Evolutionary conservation across 176 grass and related monocot species (phyloP).

Genomic region (Eremochloa ophiuroides): DNA sequence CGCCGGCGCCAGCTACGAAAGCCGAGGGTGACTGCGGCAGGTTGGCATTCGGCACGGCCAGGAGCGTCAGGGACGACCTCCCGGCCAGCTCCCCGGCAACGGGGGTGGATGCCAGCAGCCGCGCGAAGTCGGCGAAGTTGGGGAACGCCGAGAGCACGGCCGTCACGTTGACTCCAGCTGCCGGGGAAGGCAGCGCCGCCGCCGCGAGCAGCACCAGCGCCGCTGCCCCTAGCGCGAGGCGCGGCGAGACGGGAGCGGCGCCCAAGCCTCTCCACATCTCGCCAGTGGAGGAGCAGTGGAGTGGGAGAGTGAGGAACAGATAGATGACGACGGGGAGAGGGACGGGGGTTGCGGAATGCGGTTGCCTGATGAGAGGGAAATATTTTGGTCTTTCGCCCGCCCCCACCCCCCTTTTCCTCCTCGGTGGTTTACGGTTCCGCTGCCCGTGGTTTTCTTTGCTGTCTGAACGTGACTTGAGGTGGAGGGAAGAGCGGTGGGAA

Average conservation of each 20-base stretch:
- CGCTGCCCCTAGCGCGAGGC: constrained; percentile 14
- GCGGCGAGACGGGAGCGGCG: constrained; percentile 18
- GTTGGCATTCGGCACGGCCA: constrained; percentile 71
- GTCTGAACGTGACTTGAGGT: neutral
- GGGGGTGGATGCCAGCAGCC: constrained; percentile 55
- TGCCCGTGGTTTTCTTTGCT: neutral
- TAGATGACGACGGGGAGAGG: constrained; percentile 1
- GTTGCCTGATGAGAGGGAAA: neutral
- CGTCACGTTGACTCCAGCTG: constrained; percentile 58
- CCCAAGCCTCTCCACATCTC: constrained; percentile 34
- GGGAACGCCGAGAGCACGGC: constrained; percentile 62
- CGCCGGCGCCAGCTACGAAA: constrained; percentile 58
- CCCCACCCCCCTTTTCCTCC: neutral
- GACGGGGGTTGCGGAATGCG: neutral
- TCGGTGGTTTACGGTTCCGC: neutral
- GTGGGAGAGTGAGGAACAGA: neutral
- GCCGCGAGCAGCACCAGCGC: constrained; percentile 1
- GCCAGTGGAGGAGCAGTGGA: constrained; percentile 8
- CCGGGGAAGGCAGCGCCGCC: constrained; percentile 24
- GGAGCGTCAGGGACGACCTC: constrained; percentile 78
- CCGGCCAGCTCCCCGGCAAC: constrained; percentile 57
- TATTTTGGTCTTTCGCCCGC: constrained; percentile 11
- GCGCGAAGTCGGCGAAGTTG: constrained; percentile 58
- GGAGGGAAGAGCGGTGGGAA: neutral
- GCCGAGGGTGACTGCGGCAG: constrained; percentile 51